phyloP scores from a whole-genome alignment of 805 yeast species.

The Allodekkera sacchari region DNA sequence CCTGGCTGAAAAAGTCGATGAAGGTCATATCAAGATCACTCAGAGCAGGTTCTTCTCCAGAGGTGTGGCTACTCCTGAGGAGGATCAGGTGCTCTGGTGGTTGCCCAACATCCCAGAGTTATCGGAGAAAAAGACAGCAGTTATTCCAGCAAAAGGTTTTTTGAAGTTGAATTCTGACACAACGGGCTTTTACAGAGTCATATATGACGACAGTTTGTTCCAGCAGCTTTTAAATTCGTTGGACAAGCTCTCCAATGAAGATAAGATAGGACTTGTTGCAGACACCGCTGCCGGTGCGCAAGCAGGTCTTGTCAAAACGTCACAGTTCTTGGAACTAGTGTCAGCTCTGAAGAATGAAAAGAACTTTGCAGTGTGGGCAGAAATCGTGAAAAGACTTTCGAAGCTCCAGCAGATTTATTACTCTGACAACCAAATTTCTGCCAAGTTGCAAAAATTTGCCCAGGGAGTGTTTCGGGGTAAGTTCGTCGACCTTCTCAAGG shows the following conservation, averaged over 20 bases:
- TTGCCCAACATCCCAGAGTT: conserved; percentile 33
- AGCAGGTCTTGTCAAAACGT: conserved; percentile 34
- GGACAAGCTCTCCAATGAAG: conserved; percentile 32
- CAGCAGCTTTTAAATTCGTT: conserved; percentile 32
- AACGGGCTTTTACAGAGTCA: conserved; percentile 45
- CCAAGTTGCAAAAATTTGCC: conserved; percentile 24
- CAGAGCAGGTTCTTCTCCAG: conserved; percentile 58
- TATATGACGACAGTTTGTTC: conserved; percentile 37
- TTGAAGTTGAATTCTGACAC: conserved; percentile 44
- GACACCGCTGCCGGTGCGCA: conserved; percentile 42
- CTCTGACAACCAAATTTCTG: conserved; percentile 22
- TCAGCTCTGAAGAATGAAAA: conserved; percentile 26
- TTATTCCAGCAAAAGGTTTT: conserved; percentile 11
- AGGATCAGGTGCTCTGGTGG: conserved; percentile 54
- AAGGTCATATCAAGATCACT: conserved; percentile 30
- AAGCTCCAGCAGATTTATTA: conserved; percentile 30
- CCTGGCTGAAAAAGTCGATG: conserved; percentile 32
- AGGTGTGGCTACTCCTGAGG: conserved; percentile 51
- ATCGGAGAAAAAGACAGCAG: conserved; percentile 11
- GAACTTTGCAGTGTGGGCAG: conserved; percentile 47
- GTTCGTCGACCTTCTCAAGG: conserved; percentile 16
- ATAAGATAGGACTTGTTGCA: conserved; percentile 47
- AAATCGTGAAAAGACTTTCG: conserved; percentile 34
- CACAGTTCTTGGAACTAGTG: conserved; percentile 37
- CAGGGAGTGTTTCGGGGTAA: conserved; percentile 25